These are phyloP conservation scores for Tetrapisispora phaffii DNA, from an alignment of 805 yeast species.

Conservation along the genomic window DNA sequence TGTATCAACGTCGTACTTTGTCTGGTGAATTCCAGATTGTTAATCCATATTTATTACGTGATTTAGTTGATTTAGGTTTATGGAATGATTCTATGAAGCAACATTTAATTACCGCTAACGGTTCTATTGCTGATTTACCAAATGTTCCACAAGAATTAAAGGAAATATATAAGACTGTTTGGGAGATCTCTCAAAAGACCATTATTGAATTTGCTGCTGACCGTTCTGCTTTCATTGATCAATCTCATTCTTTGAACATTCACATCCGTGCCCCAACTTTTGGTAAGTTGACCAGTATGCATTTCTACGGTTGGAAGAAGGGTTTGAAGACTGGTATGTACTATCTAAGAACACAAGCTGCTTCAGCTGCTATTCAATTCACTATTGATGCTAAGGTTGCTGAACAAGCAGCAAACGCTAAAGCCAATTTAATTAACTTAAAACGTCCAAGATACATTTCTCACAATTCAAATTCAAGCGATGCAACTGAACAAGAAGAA, in stretches of 20 bases:
- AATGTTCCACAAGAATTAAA: constrained; percentile 65
- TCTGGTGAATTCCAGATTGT: constrained; percentile 92
- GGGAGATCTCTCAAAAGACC: constrained; percentile 85
- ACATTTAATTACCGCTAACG: constrained; percentile 60
- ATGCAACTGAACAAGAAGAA: neutral
- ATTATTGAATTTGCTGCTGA: constrained; percentile 79
- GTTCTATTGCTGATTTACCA: constrained; percentile 70
- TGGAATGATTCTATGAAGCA: constrained; percentile 77
- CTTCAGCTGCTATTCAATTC: constrained; percentile 90
- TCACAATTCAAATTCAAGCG: neutral
- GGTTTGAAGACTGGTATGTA: constrained; percentile 97
- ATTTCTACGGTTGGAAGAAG: constrained; percentile 94
- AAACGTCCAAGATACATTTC: constrained; percentile 34
- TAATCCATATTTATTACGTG: constrained; percentile 72
- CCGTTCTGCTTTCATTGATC: constrained; percentile 76
- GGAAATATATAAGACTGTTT: constrained; percentile 78
- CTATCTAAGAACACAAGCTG: constrained; percentile 92
- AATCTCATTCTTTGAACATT: constrained; percentile 85
- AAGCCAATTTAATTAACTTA: constrained; percentile 11
- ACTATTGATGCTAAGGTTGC: constrained; percentile 54
- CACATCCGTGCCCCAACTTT: constrained; percentile 80
- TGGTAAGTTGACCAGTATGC: constrained; percentile 94
- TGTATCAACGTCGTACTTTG: constrained; percentile 77
- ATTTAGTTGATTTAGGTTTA: constrained; percentile 65
- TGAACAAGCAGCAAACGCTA: constrained; percentile 36